Evolutionary conservation across 441 rosid species (phyloP).

Genomic region (Gossypium schwendimanii): DNA sequence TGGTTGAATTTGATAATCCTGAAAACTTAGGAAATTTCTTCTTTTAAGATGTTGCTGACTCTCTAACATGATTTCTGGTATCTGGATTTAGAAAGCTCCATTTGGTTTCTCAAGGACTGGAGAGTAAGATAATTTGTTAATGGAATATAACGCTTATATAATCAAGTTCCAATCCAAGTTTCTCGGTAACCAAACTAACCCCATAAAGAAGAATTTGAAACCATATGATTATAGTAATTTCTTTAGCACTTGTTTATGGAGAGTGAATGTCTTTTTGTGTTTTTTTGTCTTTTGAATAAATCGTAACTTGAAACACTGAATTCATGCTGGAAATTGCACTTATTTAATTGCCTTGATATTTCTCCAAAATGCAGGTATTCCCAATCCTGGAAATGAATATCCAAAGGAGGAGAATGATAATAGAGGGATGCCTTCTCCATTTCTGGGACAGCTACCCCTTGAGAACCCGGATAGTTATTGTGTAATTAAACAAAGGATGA

Average conservation of each 20-base stretch:
- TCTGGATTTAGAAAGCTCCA: too few species aligned
- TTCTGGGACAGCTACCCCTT: constrained; percentile 35
- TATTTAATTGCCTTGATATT: background rate
- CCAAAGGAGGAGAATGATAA: constrained; percentile 28
- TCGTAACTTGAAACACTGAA: background rate
- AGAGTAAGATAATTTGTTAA: too few species aligned
- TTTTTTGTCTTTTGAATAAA: background rate
- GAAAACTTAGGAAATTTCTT: background rate
- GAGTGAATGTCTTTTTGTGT: background rate
- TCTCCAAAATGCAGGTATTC: constrained; percentile 37
- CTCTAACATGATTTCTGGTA: too few species aligned
- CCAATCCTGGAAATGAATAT: constrained; percentile 32
- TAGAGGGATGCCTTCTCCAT: constrained; percentile 44
- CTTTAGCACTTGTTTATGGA: background rate
- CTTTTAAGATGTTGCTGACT: background rate
- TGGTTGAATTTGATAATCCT: background rate
- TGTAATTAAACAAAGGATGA: constrained; percentile 74
- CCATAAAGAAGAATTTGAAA: background rate
- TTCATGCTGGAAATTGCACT: background rate
- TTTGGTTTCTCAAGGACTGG: too few species aligned
- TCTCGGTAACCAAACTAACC: background rate
- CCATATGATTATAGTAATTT: background rate
- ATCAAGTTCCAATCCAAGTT: background rate
- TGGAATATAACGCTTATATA: too few species aligned
- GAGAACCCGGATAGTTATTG: constrained; percentile 57